phyloP scores from a whole-genome alignment of 2,329 filamentous ascomycete species.

The Beauveria asiatica region DNA sequence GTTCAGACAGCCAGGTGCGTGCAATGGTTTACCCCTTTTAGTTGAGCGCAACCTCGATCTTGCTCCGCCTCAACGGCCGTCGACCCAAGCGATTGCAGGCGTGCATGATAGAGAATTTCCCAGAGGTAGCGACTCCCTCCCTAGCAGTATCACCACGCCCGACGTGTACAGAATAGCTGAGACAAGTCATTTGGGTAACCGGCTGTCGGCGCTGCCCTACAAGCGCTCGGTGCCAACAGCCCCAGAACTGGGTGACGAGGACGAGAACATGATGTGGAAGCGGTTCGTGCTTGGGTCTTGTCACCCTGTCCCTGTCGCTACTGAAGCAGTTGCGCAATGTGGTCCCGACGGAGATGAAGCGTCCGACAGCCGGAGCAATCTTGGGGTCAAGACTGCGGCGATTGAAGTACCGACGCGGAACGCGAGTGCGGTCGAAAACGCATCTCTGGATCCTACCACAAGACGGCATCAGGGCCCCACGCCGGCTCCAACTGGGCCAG shows the following conservation, averaged over 20 bases:
- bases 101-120: not conserved
- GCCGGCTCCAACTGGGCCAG: not conserved
- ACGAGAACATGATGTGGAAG: constrained; percentile 7
- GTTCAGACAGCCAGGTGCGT: not conserved
- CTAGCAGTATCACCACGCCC: not conserved
- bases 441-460: not conserved
- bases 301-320: not conserved
- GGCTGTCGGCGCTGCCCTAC: not conserved
- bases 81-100: not conserved
- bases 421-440: not conserved
- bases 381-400: not conserved
- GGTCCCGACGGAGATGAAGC: not conserved
- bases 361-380: not conserved
- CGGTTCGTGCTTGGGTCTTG: not conserved
- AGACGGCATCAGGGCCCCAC: not conserved
- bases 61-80: not conserved
- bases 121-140: not conserved
- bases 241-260: not conserved
- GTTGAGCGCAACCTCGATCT: not conserved
- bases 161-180: not conserved
- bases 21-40: not conserved
- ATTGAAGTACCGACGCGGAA: not conserved
- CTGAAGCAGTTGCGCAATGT: not conserved
- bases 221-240: not conserved
- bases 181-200: not conserved